A percentile compares a stretch with the other conserved stretches of the same genome.
These are phyloP conservation scores for Spongispora temasekensis DNA, from an alignment of 1,284 basidiomycete species.

Conservation along the genomic window DNA sequence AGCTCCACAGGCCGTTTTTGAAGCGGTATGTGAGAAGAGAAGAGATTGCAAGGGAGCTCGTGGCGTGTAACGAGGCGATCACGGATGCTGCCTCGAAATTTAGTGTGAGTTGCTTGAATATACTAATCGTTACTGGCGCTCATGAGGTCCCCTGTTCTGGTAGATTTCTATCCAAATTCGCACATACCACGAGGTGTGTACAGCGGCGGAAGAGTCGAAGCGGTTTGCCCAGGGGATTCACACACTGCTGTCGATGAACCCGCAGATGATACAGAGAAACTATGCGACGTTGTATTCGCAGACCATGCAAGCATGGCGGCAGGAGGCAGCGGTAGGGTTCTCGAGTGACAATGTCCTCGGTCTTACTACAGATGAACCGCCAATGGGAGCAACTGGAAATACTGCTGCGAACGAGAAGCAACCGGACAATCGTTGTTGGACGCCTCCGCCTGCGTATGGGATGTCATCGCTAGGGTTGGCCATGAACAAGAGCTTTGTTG, in stretches of 20 bases:
- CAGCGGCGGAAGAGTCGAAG: constrained; percentile 20
- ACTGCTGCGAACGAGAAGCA: neutral
- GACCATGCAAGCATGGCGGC: constrained; percentile 1
- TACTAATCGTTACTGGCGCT: neutral
- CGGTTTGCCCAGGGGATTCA: constrained; percentile 25
- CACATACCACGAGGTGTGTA: constrained; percentile 22
- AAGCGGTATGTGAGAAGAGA: constrained; percentile 78
- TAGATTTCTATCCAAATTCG: constrained; percentile 29
- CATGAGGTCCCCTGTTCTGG: no score
- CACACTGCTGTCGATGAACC: constrained; percentile 20
- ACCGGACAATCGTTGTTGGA: neutral
- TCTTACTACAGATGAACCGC: constrained; percentile 24
- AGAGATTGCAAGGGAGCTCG: constrained; percentile 61
- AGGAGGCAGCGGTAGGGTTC: neutral
- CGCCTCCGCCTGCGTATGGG: constrained; percentile 13
- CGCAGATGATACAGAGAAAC: constrained; percentile 21
- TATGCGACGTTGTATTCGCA: constrained; percentile 10
- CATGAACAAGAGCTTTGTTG: no score
- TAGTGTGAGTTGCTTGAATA: constrained; percentile 46
- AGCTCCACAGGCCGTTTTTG: constrained; percentile 68
- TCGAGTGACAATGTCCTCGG: constrained; percentile 9
- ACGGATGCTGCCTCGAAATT: constrained; percentile 53
- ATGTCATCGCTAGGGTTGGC: neutral
- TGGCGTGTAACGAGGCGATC: constrained; percentile 53
- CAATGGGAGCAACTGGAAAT: constrained; percentile 4